Conservation (phyloP, 2,329 filamentous ascomycete genomes). For the Ustulina deusta region DNA sequence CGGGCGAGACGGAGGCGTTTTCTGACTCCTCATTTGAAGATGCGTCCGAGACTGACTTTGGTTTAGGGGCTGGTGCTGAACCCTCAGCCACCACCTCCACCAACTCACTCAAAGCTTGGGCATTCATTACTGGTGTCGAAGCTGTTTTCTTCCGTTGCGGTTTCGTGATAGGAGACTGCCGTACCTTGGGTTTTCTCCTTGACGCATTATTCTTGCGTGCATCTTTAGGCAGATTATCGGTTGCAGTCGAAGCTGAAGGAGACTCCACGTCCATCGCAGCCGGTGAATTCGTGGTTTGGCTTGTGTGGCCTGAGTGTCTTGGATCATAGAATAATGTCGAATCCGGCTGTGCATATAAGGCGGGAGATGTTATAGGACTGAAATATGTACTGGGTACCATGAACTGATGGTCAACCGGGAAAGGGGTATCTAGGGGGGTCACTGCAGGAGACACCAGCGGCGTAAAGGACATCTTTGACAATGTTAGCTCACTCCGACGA, state of each 20-base stretch:
- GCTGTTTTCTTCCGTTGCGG: slow-evolving; percentile 67
- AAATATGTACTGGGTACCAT: slow-evolving; percentile 80
- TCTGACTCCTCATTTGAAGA: slow-evolving; percentile 67
- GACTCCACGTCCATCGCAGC: slow-evolving; percentile 68
- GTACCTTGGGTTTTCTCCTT: slow-evolving; percentile 66
- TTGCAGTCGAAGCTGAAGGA: slow-evolving; percentile 53
- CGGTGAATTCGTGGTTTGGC: slow-evolving; percentile 63
- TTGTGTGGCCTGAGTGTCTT: slow-evolving; percentile 55
- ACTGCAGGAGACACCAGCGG: slow-evolving; percentile 87
- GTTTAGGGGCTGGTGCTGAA: slow-evolving; percentile 47
- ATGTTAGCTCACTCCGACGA: slow-evolving; percentile 46
- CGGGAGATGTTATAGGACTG: slow-evolving; percentile 84
- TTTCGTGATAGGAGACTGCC: slow-evolving; percentile 80
- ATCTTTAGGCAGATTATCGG: slow-evolving; percentile 65
- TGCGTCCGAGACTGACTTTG: slow-evolving; percentile 53
- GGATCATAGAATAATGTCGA: slow-evolving; percentile 59
- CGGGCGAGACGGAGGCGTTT: slow-evolving; percentile 73
- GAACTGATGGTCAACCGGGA: slow-evolving; percentile 69
- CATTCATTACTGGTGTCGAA: slow-evolving; percentile 67
- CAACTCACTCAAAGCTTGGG: slow-evolving; percentile 67
- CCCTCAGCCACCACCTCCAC: slow-evolving; percentile 56
- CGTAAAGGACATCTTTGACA: slow-evolving; percentile 76
- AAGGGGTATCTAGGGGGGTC: slow-evolving; percentile 80
- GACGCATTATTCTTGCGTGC: slow-evolving; percentile 64
- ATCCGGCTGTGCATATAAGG: slow-evolving; percentile 78